Evolutionary conservation across 2,329 filamentous ascomycete genomes (phyloP), one percentile per base, ranked within the genome.

Genomic region (Triangularia setosa): DNA sequence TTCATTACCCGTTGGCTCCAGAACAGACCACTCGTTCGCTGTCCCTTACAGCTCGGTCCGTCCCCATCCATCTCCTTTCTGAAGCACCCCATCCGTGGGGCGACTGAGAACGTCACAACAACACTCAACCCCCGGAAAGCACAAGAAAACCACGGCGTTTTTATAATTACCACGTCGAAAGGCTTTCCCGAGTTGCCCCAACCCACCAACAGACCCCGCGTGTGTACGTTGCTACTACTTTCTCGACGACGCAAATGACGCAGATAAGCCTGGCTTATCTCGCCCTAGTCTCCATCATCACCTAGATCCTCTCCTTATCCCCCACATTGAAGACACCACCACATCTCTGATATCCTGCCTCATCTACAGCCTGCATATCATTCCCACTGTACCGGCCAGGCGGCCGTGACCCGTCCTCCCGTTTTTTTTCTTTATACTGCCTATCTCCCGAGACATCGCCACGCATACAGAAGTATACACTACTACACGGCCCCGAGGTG

Each of bases 251-350:
- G 63, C 78, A 78, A 81, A 85, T 86, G 83, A 84, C 82, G 78
- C 79, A 77, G 79, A 84, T 83, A 83, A 83, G 79, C 77, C 77
- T 79, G 75, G 79, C 82, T 83, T 84, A 84, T 84, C 82, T 85
- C 72, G 78, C 83, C 74, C 78, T 83, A 70, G 78, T 76, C 74
- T 80, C 81, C 68, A 79, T 84, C 74, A 76, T 83, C 75, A 83
- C 82, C 75, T 83, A 83, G 73, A 71, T 67, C 60, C 60, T 60
- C 48, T 18, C 35, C 35, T n/a, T 40, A 18, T 14, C 24, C 56
- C 61, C 60, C 62, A 57, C 53, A 56, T 64, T 64, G 56, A 60
- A 64, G 35, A 52, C 58, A 44, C 25, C 57, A 59, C 68, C 64
- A 67, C 69, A 60, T 63, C 40, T 64, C 58, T 63, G 64, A 64